Conservation (phyloP, 371 early-diverging fungal genomes). For the Basidiobolus meristosporus region DNA sequence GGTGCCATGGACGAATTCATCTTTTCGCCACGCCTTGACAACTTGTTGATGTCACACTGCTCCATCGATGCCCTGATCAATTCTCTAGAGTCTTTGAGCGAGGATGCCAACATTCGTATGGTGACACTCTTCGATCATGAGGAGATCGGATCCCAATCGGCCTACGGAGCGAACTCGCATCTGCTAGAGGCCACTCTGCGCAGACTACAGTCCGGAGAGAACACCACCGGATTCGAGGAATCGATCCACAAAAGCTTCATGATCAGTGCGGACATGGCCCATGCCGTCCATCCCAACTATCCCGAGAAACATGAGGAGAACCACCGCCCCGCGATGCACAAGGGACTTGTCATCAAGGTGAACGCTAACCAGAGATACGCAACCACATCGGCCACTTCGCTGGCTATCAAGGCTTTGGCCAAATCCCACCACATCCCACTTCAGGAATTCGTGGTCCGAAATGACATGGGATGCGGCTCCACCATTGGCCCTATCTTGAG, state of each 20-base stretch:
- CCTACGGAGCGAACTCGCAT: constrained; percentile 87
- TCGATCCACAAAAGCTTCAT: constrained; percentile 67
- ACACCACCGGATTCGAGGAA: constrained; percentile 53
- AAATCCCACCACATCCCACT: constrained; percentile 54
- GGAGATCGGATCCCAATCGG: constrained; percentile 90
- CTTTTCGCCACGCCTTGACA: constrained; percentile 85
- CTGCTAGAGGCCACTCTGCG: constrained; percentile 55
- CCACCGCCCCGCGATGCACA: constrained; percentile 81
- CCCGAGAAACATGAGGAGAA: constrained; percentile 72
- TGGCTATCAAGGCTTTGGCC: constrained; percentile 65
- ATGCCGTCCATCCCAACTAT: constrained; percentile 83
- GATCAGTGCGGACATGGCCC: constrained; percentile 90
- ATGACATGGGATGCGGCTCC: constrained; percentile 85
- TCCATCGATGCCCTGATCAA: constrained; percentile 11
- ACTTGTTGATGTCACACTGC: constrained; percentile 85
- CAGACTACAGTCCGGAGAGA: constrained; percentile 18
- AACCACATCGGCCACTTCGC: constrained; percentile 73
- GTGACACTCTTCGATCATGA: constrained; percentile 92
- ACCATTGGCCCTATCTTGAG: constrained; percentile 94
- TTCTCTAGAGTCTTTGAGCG: constrained; percentile 16
- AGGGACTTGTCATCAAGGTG: constrained; percentile 87
- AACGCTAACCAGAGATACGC: constrained; percentile 95
- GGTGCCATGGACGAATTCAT: constrained; percentile 85
- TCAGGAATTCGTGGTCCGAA: constrained; percentile 89
- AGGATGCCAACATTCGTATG: constrained; percentile 65